Evolutionary conservation across 352 stramenopile genomes (phyloP), one percentile per base, ranked within the genome.

Genomic region (Pythium volutum): DNA sequence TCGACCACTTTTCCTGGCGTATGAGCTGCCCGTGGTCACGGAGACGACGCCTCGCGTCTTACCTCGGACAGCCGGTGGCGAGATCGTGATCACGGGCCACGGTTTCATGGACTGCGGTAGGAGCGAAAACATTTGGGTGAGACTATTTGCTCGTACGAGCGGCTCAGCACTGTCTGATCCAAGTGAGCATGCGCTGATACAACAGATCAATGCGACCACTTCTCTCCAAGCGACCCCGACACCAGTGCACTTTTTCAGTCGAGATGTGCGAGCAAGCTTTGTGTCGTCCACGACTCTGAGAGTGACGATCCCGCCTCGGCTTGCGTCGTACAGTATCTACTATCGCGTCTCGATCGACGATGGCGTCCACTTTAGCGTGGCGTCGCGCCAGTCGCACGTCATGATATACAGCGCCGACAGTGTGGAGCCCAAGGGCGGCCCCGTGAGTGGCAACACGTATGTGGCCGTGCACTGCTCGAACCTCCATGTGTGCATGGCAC

Each of bases 391-490:
- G 0, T 71, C 79, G 0, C 77, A 66, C 20, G 42, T 91, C 10
- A 48, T 86, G 20, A 29, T 91, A 27, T 91, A 82, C 42, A 89
- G 79, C 27, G 68, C 81, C 10, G 71, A 76, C 34, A 39, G 65
- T 1, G 64, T 91, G 9, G 61, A 77, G 2, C 82, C 82, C 0
- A 76, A 77, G 23, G 82, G 79, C 14, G 82, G 82, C 4, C 82
- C 82, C 5, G 73, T 87, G 14, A 88, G 73, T 33, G 82, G 82
- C 0, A 89, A 88, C 62, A 91, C 82, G 34, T 91, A 91, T 61
- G 73, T 77, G 1, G 70, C 76, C 2, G 59, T 89, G 0, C 66
- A 85, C 22, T 78, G 82, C 3, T 80, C 79, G 1, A 89, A 89
- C 26, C 77, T 91, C n/a, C 64, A 73, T 8, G 60, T 73, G 7